These are phyloP conservation scores for Leishmania amazonensis DNA, from an alignment of 208 protist species.

Conservation along the genomic window DNA sequence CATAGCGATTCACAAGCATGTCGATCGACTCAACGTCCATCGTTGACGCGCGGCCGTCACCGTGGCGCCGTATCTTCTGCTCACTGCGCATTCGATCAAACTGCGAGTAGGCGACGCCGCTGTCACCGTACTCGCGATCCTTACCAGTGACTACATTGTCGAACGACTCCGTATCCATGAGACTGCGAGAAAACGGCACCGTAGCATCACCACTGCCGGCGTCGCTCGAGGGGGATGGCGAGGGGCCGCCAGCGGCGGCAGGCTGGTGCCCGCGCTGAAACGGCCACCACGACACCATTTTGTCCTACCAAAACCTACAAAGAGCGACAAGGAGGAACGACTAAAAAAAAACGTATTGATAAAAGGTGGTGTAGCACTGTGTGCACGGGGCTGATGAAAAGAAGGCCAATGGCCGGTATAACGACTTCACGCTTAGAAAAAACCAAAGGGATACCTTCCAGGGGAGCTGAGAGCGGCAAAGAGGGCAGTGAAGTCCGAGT, in stretches of 20 bases:
- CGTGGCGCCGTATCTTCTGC: conserved; percentile 34
- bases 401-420: not conserved
- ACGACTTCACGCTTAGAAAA: not conserved
- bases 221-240: conserved; percentile 6
- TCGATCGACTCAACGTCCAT: conserved; percentile 79
- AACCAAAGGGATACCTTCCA: not conserved
- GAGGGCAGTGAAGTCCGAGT: not conserved
- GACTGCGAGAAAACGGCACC: conserved; percentile 16
- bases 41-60: conserved; percentile 40
- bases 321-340: not conserved
- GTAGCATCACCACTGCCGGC: not conserved
- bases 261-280: conserved; percentile 12
- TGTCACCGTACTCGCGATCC: conserved; percentile 29
- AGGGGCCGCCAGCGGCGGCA: not conserved
- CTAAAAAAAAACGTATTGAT: not conserved
- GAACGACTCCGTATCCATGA: conserved; percentile 18
- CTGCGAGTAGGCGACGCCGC: conserved; percentile 25
- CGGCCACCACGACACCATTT: conserved; percentile 34
- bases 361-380: not conserved
- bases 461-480: not conserved
- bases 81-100: conserved; percentile 38
- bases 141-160: conserved; percentile 12
- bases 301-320: not conserved
- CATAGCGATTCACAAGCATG: conserved; percentile 50
- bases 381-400: not conserved